Conservation (phyloP, 176 grass and related monocot genomes). For the Stipa capillata region DNA sequence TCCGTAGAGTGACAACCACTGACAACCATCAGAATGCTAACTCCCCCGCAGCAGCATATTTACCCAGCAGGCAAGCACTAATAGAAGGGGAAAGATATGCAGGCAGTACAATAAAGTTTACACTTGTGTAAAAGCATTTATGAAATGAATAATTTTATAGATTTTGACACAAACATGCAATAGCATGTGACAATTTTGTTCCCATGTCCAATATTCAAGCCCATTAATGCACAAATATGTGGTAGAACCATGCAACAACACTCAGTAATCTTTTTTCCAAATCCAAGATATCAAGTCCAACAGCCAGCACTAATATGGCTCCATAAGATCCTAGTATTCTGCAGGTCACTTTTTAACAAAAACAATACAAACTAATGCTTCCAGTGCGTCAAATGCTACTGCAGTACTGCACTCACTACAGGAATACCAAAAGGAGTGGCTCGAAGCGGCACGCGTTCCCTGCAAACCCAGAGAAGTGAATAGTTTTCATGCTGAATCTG, state of each 20-base stretch:
- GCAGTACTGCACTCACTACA: background rate
- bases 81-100: background rate
- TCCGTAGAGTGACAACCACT: background rate
- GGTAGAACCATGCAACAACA: background rate
- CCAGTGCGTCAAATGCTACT: background rate
- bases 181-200: background rate
- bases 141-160: background rate
- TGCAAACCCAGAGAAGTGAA: too few relatives aligned
- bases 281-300: constrained; percentile 2
- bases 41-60: background rate
- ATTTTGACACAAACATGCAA: background rate
- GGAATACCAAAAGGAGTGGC: background rate
- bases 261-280: background rate
- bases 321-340: background rate
- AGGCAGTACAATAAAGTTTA: background rate
- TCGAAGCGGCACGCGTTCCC: background rate
- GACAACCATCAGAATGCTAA: background rate
- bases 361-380: background rate
- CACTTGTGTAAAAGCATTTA: background rate
- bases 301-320: background rate
- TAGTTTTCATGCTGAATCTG: background rate
- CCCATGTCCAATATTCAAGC: background rate
- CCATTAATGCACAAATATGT: background rate
- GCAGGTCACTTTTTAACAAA: background rate
- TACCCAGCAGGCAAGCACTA: background rate